Percentiles rank a stretch among this genome's conserved stretches.
Conservation (phyloP, 1,139 yeast genomes). For the Saccharomyces hybrid region DNA sequence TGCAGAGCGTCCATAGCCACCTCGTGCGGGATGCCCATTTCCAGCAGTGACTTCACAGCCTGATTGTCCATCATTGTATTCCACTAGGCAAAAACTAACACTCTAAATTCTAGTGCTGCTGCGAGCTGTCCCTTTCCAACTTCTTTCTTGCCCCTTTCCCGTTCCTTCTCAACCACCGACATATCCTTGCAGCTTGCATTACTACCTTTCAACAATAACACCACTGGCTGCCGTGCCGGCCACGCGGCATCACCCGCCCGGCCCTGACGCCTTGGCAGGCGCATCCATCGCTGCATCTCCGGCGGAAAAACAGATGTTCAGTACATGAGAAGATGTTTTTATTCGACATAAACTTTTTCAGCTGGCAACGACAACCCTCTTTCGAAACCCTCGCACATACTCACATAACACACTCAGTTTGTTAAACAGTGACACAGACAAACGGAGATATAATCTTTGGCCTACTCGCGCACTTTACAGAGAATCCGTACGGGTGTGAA, state of each 20-base stretch:
- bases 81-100: neutral
- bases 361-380: neutral
- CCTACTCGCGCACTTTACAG: neutral
- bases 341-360: slow-evolving; percentile 1
- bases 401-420: neutral
- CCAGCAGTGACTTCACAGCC: slow-evolving; percentile 16
- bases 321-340: slow-evolving; percentile 1
- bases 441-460: neutral
- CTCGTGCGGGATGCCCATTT: slow-evolving; percentile 28
- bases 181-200: neutral
- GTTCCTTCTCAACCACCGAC: neutral
- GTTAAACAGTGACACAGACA: neutral
- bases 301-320: neutral
- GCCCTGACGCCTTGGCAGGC: neutral
- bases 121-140: neutral
- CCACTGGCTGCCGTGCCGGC: neutral
- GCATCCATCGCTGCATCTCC: slow-evolving; percentile 1
- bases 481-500: neutral
- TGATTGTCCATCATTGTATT: slow-evolving; percentile 1
- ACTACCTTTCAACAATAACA: neutral
- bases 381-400: neutral
- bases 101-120: neutral
- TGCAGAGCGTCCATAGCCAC: slow-evolving; percentile 25
- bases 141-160: neutral
- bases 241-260: neutral